Conservation (phyloP, 306 rosid genomes). For the Luffa acutangula region DNA sequence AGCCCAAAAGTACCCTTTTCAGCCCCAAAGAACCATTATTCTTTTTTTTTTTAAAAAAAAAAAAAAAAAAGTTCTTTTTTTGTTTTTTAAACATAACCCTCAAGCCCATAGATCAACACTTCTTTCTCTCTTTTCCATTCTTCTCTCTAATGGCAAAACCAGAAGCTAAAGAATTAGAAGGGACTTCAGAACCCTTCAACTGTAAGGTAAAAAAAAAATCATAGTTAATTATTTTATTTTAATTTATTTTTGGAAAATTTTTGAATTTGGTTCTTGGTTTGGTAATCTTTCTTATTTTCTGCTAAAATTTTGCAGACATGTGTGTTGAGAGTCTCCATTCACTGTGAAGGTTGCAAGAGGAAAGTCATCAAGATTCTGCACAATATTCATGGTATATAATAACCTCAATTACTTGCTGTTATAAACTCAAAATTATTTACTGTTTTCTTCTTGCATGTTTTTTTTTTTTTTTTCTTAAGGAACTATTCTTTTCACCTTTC, state of each 20-base stretch:
- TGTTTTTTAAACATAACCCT: neutral
- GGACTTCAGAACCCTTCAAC: conserved; percentile 30
- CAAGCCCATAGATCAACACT: conserved; percentile 11
- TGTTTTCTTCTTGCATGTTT: neutral
- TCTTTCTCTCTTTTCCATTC: conserved; percentile 3
- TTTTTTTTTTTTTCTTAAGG: too few species aligned
- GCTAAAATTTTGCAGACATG: neutral
- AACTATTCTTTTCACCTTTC: neutral
- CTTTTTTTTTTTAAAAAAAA: too few species aligned
- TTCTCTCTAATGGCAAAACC: conserved; percentile 38
- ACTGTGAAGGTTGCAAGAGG: conserved; percentile 72
- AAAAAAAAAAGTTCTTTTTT: neutral
- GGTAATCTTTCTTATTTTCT: neutral
- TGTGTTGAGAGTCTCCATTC: conserved; percentile 51
- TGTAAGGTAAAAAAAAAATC: conserved; percentile 45
- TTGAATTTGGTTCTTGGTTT: neutral
- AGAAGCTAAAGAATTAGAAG: conserved; percentile 30
- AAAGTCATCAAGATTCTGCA: conserved; percentile 46
- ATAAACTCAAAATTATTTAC: neutral
- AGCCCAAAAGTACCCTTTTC: neutral
- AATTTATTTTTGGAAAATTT: neutral
- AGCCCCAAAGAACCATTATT: neutral
- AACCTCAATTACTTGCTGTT: neutral
- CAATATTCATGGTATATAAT: conserved; percentile 46
- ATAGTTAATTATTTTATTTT: neutral